Evolutionary conservation across 169 alveolate species (phyloP).

Genomic region (Babesia divergens): DNA sequence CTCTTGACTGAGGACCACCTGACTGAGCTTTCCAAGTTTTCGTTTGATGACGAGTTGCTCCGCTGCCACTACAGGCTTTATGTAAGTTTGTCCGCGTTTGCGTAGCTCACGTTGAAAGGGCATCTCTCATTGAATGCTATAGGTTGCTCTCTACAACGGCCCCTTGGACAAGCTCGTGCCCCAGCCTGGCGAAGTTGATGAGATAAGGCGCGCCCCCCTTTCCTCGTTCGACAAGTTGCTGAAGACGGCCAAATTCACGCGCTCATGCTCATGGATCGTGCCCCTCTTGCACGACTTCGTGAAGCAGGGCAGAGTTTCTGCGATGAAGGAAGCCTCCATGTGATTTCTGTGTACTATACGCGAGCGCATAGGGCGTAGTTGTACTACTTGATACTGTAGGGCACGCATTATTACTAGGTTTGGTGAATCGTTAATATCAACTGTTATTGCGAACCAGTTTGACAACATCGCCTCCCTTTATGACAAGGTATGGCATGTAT

Average conservation of each 20-base stretch:
- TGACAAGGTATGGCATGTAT: constrained; percentile 18
- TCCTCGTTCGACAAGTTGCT: constrained; percentile 15
- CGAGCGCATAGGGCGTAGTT: neutral
- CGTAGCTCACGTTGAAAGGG: neutral
- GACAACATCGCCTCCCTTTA: constrained; percentile 1
- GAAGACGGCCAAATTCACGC: neutral
- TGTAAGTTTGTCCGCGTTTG: constrained; percentile 14
- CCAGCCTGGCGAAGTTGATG: constrained; percentile 39
- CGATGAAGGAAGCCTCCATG: constrained; percentile 1
- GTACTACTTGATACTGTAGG: no score
- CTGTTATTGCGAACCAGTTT: neutral
- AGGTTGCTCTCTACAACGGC: constrained; percentile 38
- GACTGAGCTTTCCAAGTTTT: constrained; percentile 50
- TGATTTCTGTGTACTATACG: neutral
- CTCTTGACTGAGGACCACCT: constrained; percentile 55
- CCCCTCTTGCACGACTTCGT: constrained; percentile 16
- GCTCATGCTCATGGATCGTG: constrained; percentile 21
- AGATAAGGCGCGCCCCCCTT: constrained; percentile 9
- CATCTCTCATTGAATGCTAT: neutral
- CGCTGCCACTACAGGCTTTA: constrained; percentile 47
- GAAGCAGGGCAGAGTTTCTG: constrained; percentile 1
- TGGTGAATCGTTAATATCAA: neutral
- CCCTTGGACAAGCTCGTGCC: constrained; percentile 15
- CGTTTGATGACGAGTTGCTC: constrained; percentile 44
- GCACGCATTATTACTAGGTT: no score